These are phyloP conservation scores for Pseudopyrenochaeta lycopersici DNA, from an alignment of 2,329 filamentous ascomycete species.

Conservation along the genomic window DNA sequence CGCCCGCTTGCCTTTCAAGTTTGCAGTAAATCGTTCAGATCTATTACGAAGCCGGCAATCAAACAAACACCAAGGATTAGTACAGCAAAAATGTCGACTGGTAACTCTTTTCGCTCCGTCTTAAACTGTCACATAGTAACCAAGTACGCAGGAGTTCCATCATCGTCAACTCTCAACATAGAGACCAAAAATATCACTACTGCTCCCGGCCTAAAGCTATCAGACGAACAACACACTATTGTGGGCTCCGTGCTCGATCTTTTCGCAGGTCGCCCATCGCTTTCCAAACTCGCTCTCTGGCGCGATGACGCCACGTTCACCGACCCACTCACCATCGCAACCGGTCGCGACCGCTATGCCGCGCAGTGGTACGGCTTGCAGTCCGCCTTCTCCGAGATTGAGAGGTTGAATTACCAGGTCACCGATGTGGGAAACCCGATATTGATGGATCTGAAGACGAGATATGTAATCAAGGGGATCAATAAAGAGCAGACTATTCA, in stretches of 20 bases:
- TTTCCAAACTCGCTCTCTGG: conserved; percentile 69
- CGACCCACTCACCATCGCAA: conserved; percentile 67
- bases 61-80: conserved; percentile 16
- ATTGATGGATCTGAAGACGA: conserved; percentile 61
- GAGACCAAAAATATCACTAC: conserved; percentile 65
- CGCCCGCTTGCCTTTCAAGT: conserved; percentile 25
- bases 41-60: conserved; percentile 25
- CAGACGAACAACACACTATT: conserved; percentile 61
- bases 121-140: neutral
- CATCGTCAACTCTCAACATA: conserved; percentile 52
- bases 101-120: too few species aligned
- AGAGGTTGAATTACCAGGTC: conserved; percentile 64
- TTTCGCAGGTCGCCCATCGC: conserved; percentile 67
- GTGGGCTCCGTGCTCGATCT: conserved; percentile 69
- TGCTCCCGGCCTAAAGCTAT: conserved; percentile 61
- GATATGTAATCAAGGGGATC: conserved; percentile 64
- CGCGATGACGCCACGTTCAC: conserved; percentile 65
- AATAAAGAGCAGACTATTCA: conserved; percentile 61
- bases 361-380: conserved; percentile 69
- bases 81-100: conserved; percentile 44
- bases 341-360: conserved; percentile 62
- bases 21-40: conserved; percentile 22
- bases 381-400: conserved; percentile 66
- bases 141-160: conserved; percentile 1
- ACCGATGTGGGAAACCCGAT: conserved; percentile 68